These are phyloP conservation scores for Acanthamoeba triangularis DNA, from an alignment of 208 protist genomes.

Conservation along the genomic window DNA sequence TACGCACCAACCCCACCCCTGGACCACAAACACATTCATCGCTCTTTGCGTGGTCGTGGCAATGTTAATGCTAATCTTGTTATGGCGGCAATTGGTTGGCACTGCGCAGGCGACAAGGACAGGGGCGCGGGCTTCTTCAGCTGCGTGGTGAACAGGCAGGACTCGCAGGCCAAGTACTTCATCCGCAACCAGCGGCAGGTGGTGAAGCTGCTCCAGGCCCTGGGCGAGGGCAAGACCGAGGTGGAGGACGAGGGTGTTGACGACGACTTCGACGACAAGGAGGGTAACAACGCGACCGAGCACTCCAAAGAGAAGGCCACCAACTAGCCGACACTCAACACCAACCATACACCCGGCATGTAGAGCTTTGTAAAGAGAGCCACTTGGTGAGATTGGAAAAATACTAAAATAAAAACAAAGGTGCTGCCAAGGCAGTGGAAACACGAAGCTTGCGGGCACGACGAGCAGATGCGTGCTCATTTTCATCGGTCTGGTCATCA, in stretches of 20 bases:
- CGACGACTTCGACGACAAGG: conserved; percentile 51
- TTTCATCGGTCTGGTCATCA: too few species aligned
- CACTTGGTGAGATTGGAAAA: too few species aligned
- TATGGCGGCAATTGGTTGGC: not conserved
- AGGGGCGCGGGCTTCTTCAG: conserved; percentile 63
- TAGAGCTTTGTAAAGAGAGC: too few species aligned
- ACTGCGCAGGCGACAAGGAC: conserved; percentile 2
- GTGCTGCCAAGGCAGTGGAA: too few species aligned
- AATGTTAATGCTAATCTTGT: not conserved
- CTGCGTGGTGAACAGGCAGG: conserved; percentile 68
- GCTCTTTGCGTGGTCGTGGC: not conserved
- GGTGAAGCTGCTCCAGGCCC: conserved; percentile 57
- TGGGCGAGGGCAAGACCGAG: conserved; percentile 56
- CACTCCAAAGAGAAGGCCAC: conserved; percentile 41
- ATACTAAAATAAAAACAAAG: too few species aligned
- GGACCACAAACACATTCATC: too few species aligned
- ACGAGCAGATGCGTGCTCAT: too few species aligned
- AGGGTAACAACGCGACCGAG: not conserved
- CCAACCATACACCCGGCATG: too few species aligned
- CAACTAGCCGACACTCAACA: not conserved
- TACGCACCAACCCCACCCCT: not conserved
- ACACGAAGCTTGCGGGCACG: too few species aligned
- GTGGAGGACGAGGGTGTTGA: conserved; percentile 50
- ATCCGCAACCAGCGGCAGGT: conserved; percentile 70
- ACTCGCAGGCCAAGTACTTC: conserved; percentile 76